Base-by-base conservation (phyloP, 2,329 filamentous ascomycete species). In the Talaromyces verruculosus region DNA sequence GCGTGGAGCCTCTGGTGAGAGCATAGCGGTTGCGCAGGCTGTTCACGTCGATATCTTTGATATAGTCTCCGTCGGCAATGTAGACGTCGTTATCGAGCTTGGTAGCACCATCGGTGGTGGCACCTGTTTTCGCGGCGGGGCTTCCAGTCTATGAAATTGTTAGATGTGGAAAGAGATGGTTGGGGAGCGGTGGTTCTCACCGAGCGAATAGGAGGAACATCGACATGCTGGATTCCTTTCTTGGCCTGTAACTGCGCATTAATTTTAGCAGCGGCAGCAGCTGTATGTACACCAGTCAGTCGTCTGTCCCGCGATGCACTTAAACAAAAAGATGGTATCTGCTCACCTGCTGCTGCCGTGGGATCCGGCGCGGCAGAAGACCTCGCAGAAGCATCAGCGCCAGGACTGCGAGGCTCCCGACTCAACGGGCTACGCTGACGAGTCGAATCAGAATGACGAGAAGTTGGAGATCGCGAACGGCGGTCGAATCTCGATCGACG, bases 21-120 rank as follows among this genome's bases (percentile, higher is more conserved):
- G 93, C 90, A 80, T 99, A 99, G 73, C 94, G 91, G 78, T 98
- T 99, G 70, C 94, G 90, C 75, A 98, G 82, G 80, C 98, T 94
- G 80, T 99, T 99, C 83, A 99, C 92, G 83, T 98, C 95, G 75
- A 99, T 97, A 76, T 99, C 95, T 80, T 96, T 95, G 81, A 99
- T 98, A 78, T 91, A 98, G 81, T 99, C 95, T 73, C 95, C 95
- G 77, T 98, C 95, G 68, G 93, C 91, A 72, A 96, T 91, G 77
- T 98, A 98, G 77, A 97, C 91, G 74, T 96, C 92, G 73, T 90
- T 88, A 73, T 94, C 92, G 78, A 96, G 85, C 68, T 87, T 87
- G 25, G 80, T 79, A 62, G 75, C 76, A 53, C 81, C 81, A n/a
- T 81, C 77, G 53, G 78, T 76, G 47, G 84, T 81, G 30, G 84